A percentile compares a stretch with the other conserved stretches of the same genome.
These are phyloP conservation scores for Malus fusca DNA, from an alignment of 306 rosid genomes.

Conservation along the genomic window DNA sequence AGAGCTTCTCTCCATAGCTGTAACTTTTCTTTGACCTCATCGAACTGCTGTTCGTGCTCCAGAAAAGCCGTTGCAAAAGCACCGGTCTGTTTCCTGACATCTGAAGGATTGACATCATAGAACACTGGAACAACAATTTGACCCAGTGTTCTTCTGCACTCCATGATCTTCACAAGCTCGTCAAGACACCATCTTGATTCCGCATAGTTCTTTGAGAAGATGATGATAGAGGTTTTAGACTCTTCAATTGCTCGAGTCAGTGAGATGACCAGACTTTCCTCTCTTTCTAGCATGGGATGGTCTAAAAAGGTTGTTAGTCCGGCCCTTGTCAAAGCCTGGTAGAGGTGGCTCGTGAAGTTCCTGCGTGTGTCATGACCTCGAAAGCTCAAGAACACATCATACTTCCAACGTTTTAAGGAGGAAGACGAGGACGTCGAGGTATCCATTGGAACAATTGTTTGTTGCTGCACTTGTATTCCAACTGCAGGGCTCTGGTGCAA, in stretches of 20 bases:
- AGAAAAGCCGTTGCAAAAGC: accelerated
- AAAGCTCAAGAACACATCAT: background rate
- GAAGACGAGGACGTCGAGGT: too few relatives aligned
- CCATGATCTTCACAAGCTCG: background rate
- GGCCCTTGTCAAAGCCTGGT: too few relatives aligned
- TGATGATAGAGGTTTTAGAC: background rate
- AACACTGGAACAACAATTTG: background rate
- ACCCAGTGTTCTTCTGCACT: background rate
- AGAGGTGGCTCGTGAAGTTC: background rate
- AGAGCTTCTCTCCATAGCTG: background rate
- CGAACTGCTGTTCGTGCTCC: accelerated
- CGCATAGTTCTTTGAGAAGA: background rate
- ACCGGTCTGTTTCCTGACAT: background rate
- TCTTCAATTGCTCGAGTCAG: background rate
- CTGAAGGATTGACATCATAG: too few relatives aligned
- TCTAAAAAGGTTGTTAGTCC: too few relatives aligned
- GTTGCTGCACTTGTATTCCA: too few relatives aligned
- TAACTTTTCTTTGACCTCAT: background rate
- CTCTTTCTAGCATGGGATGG: too few relatives aligned
- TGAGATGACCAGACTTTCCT: accelerated
- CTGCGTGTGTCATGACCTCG: background rate
- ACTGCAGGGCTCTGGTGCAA: background rate
- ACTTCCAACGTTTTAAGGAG: too few relatives aligned
- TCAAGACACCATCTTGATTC: background rate
- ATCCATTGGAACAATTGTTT: too few relatives aligned